A percentile compares a stretch with the other conserved stretches of the same genome.
Evolutionary conservation across 2,329 filamentous ascomycete species (phyloP).

Genomic region (Colletotrichum paranaense): DNA sequence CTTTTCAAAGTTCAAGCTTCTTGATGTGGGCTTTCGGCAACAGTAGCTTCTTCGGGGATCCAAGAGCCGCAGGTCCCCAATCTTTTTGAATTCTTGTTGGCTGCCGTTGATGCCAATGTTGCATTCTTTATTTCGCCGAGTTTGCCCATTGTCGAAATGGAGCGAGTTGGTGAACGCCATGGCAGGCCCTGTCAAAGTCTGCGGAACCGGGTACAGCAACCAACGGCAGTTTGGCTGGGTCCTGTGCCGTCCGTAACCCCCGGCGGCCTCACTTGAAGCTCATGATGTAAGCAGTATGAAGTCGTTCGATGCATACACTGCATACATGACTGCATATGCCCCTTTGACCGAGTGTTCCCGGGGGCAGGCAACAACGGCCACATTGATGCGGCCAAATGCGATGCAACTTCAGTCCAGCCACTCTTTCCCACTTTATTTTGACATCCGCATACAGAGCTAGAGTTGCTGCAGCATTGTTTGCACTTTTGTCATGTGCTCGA

Average conservation of each 20-base stretch:
- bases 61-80: background rate
- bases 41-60: background rate
- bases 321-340: too few relatives aligned
- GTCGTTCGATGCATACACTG: too few relatives aligned
- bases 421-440: background rate
- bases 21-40: slow-evolving; percentile 16
- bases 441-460: background rate
- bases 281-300: too few relatives aligned
- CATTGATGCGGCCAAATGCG: background rate
- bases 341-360: background rate
- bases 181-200: too few relatives aligned
- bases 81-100: background rate
- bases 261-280: too few relatives aligned
- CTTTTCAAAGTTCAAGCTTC: background rate
- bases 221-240: background rate
- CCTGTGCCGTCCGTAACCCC: too few relatives aligned
- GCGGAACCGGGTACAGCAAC: background rate
- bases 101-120: background rate
- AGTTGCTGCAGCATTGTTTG: background rate
- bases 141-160: too few relatives aligned
- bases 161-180: background rate
- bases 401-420: background rate
- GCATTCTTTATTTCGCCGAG: background rate
- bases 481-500: background rate
- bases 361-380: background rate